Evolutionary conservation across 2,329 filamentous ascomycete species (phyloP), one percentile per base, ranked within the genome.

Genomic region (Colletotrichum simmondsii): DNA sequence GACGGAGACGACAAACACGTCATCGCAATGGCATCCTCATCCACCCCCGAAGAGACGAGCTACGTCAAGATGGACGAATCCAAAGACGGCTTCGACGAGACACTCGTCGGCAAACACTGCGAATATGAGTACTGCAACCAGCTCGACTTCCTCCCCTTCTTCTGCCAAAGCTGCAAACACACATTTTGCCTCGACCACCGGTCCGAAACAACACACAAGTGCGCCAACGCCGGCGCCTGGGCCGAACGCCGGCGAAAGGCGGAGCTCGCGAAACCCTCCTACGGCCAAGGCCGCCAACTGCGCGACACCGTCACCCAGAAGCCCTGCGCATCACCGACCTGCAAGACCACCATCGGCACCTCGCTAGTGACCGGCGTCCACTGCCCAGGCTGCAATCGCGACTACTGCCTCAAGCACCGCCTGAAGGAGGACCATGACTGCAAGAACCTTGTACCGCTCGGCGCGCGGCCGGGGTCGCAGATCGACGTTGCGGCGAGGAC

Each of bases 181-280:
- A 96, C 93, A 19, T 99, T 92, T 86, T 99, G 97, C 82, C 93
- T 97, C 76, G 96, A 98, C 80, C 97, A 99, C 87, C 94, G 96
- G 68, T 93, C 91, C 78, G 96, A 98, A 85, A 90, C 91, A 24
- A 86, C 94, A 0, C 97, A 99, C 85, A 89, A 91, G 79, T 93
- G 91, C 82, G 77, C 84, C 64, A 86, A 90, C 63, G 85, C 84
- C 2, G 91, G 91, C 74, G 90, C 89, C 67, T 92, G 91, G 91
- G 90, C 91, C 19, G 85, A 86, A 78, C 87, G 89, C 28, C 85
- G 85, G 75, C 87, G 90, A 6, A 81, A 85, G 74, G 89, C 89
- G 16, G 85, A 90, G 77, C 85, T 91, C 12, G 82, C 88, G 10
- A 84, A 83, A 52, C 86, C 87, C 2, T 88, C 88, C 52, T 86